Evolutionary conservation across 2,329 filamentous ascomycete genomes (phyloP).

Genomic region (Raffaelea albimanens): DNA sequence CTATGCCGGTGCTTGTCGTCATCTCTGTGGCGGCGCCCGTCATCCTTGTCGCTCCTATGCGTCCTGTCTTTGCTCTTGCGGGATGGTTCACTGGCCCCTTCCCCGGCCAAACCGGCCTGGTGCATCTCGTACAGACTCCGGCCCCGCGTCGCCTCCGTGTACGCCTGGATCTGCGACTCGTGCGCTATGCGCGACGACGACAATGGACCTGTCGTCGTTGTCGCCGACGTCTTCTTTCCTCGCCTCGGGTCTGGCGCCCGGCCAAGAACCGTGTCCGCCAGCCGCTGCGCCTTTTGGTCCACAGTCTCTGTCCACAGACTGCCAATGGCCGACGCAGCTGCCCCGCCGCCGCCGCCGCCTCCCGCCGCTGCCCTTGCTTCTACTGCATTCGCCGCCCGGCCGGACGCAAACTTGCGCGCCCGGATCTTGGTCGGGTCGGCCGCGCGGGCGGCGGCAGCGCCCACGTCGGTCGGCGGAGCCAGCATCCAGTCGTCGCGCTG

Average conservation of each 20-base stretch:
- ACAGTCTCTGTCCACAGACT: conserved; percentile 88
- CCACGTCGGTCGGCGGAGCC: conserved; percentile 49
- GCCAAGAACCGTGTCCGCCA: conserved; percentile 76
- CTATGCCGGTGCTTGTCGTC: not conserved
- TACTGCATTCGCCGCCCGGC: conserved; percentile 28
- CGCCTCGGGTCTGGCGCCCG: conserved; percentile 41
- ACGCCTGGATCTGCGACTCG: conserved; percentile 35
- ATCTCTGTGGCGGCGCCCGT: not conserved
- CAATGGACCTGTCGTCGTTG: conserved; percentile 15
- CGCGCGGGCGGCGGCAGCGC: conserved; percentile 44
- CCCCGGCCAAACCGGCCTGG: conserved; percentile 22
- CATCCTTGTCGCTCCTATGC: not conserved
- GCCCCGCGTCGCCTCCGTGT: conserved; percentile 43
- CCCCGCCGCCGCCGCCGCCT: conserved; percentile 19
- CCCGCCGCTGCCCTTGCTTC: conserved; percentile 2
- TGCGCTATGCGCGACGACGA: conserved; percentile 37
- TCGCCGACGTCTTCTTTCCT: conserved; percentile 33
- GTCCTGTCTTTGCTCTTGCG: not conserved
- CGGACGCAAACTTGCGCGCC: conserved; percentile 72
- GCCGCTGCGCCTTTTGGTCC: conserved; percentile 70
- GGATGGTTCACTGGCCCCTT: conserved; percentile 5
- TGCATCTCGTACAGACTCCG: conserved; percentile 53
- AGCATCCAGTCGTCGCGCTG: conserved; percentile 84
- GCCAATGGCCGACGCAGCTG: conserved; percentile 34
- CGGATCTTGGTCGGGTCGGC: conserved; percentile 77